Evolutionary conservation across 768 basidiomycete genomes (phyloP).

Genomic region (Pisolithus sp.): DNA sequence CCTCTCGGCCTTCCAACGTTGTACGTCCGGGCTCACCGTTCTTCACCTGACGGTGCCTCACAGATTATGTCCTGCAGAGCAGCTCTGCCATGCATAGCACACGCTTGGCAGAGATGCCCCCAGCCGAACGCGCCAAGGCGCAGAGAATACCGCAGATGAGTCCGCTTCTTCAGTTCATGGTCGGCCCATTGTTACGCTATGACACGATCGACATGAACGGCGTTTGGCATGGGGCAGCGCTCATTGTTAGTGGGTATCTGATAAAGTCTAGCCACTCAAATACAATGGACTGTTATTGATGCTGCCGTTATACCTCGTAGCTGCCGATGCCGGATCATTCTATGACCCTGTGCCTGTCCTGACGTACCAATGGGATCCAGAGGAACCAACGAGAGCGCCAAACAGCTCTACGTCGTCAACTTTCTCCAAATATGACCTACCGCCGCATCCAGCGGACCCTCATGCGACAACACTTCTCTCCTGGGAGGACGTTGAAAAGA

Average conservation of each 20-base stretch:
- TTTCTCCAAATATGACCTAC: constrained; percentile 43
- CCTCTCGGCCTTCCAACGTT: constrained; percentile 43
- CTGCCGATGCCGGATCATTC: constrained; percentile 70
- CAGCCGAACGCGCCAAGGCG: constrained; percentile 60
- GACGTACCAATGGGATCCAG: constrained; percentile 70
- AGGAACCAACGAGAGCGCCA: constrained; percentile 22
- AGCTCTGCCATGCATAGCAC: constrained; percentile 16
- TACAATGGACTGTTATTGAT: not conserved
- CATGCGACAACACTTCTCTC: constrained; percentile 40
- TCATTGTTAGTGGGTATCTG: constrained; percentile 74
- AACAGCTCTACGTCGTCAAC: constrained; percentile 21
- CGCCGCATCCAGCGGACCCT: constrained; percentile 72
- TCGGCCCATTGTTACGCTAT: constrained; percentile 83
- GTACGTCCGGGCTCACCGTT: not conserved
- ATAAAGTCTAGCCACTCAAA: not conserved
- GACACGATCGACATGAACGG: constrained; percentile 77
- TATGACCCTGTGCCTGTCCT: constrained; percentile 72
- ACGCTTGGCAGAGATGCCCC: constrained; percentile 44
- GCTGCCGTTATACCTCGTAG: constrained; percentile 27
- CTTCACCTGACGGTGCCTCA: not conserved
- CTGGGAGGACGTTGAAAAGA: not conserved
- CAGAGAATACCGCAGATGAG: constrained; percentile 61
- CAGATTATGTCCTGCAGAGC: not conserved
- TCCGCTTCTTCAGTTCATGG: constrained; percentile 86
- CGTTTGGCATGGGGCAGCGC: constrained; percentile 81